phyloP scores from a whole-genome alignment of 768 basidiomycete genomes.

The Fistulinella prunicolor region DNA sequence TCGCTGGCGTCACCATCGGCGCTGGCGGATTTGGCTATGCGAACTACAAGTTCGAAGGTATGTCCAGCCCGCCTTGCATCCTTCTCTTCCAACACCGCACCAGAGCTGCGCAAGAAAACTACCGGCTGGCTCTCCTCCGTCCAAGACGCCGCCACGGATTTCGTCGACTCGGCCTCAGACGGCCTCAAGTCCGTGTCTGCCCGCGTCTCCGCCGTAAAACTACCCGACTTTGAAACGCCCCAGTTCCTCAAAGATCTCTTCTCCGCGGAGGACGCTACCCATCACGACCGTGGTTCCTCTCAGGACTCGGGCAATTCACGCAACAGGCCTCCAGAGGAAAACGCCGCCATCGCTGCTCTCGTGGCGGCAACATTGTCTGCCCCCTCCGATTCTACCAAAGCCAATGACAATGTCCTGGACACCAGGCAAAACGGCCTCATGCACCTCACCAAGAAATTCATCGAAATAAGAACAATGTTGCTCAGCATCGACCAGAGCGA shows the following conservation, averaged over 20 bases:
- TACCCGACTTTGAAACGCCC: conserved; percentile 54
- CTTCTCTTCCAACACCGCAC: not conserved
- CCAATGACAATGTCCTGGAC: conserved; percentile 37
- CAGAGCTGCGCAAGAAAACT: conserved; percentile 73
- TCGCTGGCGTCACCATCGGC: conserved; percentile 86
- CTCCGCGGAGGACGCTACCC: conserved; percentile 25
- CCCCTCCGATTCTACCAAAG: conserved; percentile 50
- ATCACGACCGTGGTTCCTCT: conserved; percentile 33
- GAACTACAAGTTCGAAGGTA: conserved; percentile 96
- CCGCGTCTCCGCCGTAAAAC: conserved; percentile 57
- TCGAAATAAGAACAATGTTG: conserved; percentile 94
- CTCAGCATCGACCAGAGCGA: conserved; percentile 96
- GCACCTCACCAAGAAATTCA: conserved; percentile 91
- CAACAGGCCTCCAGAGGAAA: conserved; percentile 49
- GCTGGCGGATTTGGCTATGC: conserved; percentile 92
- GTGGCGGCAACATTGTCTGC: conserved; percentile 78
- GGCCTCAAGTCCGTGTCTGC: conserved; percentile 58
- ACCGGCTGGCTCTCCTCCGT: conserved; percentile 61
- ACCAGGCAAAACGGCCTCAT: conserved; percentile 78
- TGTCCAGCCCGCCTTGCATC: conserved; percentile 16
- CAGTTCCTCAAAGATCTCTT: conserved; percentile 71
- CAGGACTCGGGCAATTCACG: conserved; percentile 36
- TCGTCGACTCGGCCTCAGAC: conserved; percentile 72
- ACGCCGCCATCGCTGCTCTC: conserved; percentile 67
- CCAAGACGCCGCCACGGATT: conserved; percentile 57